A percentile compares a stretch with the other conserved stretches of the same genome.
Conservation (phyloP, 1,284 basidiomycete genomes). For the Sanghuangporus weigelae region DNA sequence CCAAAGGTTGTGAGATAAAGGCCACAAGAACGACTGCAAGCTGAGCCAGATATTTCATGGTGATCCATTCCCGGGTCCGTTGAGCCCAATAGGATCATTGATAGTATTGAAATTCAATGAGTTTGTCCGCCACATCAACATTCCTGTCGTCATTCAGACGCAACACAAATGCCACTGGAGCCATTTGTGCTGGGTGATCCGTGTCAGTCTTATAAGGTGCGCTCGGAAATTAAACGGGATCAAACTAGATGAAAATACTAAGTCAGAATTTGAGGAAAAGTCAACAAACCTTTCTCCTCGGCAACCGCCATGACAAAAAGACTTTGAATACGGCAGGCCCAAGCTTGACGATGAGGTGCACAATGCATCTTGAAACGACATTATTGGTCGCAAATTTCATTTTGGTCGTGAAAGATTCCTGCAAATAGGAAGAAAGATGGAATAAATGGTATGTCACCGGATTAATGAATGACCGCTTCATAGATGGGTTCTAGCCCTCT, state of each 20-base stretch:
- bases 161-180: background rate
- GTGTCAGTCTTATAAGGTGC: background rate
- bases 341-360: background rate
- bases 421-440: background rate
- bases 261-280: background rate
- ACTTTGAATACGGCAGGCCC: no score
- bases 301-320: no score
- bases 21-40: conserved; percentile 2
- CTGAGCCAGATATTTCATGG: conserved; percentile 11
- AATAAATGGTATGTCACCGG: background rate
- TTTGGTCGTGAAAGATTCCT: background rate
- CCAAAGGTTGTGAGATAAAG: conserved; percentile 4
- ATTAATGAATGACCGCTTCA: background rate
- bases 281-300: no score
- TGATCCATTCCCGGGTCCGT: background rate
- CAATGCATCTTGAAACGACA: background rate
- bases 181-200: background rate
- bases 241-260: background rate
- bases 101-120: background rate
- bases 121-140: background rate
- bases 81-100: background rate
- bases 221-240: background rate
- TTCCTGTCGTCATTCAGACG: background rate
- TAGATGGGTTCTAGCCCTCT: no score
- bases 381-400: background rate